Evolutionary conservation across 1,139 yeast genomes (phyloP).

Genomic region (Candida sanyaensis): DNA sequence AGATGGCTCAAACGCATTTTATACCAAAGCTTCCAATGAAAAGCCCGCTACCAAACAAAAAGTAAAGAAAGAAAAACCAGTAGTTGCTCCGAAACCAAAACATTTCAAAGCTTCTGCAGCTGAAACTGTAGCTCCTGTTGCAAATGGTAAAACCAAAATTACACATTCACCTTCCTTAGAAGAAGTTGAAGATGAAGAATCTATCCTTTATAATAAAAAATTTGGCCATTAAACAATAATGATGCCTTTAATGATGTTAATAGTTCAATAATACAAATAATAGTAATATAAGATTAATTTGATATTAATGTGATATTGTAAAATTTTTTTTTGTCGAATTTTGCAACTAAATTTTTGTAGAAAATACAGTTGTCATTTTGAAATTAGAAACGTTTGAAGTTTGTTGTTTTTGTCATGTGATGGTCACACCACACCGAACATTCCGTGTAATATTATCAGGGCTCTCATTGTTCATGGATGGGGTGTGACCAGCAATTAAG

Average conservation of each 20-base stretch:
- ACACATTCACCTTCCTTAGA: slow-evolving; percentile 35
- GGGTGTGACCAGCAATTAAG: no score
- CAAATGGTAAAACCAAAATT: slow-evolving; percentile 9
- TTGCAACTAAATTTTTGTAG: no score
- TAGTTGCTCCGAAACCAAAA: slow-evolving; percentile 11
- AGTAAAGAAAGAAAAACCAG: slow-evolving; percentile 5
- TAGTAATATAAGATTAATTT: background rate
- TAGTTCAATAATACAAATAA: background rate
- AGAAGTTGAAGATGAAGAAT: slow-evolving; percentile 50
- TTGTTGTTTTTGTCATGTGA: no score
- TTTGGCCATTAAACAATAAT: slow-evolving; percentile 26
- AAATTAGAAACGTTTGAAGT: no score
- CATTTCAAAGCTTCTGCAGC: slow-evolving; percentile 20
- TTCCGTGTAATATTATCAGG: no score
- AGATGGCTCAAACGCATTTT: slow-evolving; percentile 3
- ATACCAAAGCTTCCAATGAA: background rate
- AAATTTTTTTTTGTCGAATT: no score
- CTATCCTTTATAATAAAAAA: slow-evolving; percentile 41
- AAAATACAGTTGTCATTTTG: no score
- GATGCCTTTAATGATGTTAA: no score
- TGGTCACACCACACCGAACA: no score
- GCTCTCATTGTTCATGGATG: no score
- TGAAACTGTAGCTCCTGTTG: slow-evolving; percentile 15
- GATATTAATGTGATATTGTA: no score
- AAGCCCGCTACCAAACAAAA: background rate